A percentile compares a stretch with the other conserved stretches of the same genome.
Evolutionary conservation across 78 protist species (phyloP).

Genomic region (Dictyostelium capitatum): DNA sequence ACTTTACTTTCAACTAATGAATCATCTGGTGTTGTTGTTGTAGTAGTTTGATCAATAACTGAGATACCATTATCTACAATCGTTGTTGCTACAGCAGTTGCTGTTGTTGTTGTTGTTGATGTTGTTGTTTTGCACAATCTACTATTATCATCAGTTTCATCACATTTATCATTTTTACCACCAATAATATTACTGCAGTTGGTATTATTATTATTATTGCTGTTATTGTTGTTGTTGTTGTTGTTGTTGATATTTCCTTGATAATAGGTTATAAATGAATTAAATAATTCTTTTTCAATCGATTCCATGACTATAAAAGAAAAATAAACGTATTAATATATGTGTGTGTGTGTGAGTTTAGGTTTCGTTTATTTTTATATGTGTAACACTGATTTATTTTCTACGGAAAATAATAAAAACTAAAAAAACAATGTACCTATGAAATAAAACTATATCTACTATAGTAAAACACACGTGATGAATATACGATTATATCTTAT

Average conservation of each 20-base stretch:
- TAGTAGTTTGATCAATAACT: too few relatives aligned
- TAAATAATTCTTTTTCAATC: slow-evolving; percentile 7
- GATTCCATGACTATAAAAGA: neutral
- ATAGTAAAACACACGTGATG: too few relatives aligned
- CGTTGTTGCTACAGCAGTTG: neutral
- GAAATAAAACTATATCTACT: too few relatives aligned
- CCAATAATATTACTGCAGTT: neutral
- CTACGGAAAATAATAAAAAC: too few relatives aligned
- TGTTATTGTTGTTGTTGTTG: neutral
- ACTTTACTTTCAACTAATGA: neutral
- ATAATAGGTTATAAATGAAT: slow-evolving; percentile 2
- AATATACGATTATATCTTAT: neutral
- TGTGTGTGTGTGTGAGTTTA: neutral
- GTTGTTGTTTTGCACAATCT: neutral
- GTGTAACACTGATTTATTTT: too few relatives aligned
- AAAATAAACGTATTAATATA: neutral
- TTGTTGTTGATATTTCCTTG: neutral
- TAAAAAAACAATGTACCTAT: too few relatives aligned
- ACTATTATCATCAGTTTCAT: neutral
- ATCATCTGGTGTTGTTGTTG: too few relatives aligned
- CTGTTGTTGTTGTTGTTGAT: neutral
- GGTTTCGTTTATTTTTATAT: neutral
- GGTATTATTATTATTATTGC: neutral
- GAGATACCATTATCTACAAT: neutral
- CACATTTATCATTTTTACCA: neutral